Conservation (phyloP, 2,329 filamentous ascomycete species). For the Thelonectria rubi region DNA sequence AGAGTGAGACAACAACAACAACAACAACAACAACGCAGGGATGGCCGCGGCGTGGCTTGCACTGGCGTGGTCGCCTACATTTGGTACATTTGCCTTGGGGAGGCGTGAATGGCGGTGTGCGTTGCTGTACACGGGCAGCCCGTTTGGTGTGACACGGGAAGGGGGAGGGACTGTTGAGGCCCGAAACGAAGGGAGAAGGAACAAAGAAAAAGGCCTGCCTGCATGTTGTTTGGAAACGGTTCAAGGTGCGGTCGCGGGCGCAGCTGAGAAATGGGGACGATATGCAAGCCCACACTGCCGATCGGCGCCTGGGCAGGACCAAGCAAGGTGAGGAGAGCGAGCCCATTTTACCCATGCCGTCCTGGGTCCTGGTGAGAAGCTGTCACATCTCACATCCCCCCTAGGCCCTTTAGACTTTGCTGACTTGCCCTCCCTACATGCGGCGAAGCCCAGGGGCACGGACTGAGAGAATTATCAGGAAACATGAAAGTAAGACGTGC, state of each 20-base stretch:
- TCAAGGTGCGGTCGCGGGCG: background rate
- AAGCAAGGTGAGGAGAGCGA: background rate
- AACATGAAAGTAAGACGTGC: background rate
- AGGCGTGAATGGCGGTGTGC: constrained; percentile 2
- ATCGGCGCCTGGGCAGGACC: too few species aligned
- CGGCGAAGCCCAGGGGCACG: background rate
- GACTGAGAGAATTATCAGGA: background rate
- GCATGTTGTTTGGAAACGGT: background rate
- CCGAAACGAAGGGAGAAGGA: too few species aligned
- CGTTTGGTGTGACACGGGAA: background rate
- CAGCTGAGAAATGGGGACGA: too few species aligned
- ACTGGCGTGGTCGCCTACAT: background rate
- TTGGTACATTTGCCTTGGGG: background rate
- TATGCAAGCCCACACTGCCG: too few species aligned
- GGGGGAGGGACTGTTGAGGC: background rate
- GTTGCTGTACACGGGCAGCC: background rate
- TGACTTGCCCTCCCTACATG: too few species aligned
- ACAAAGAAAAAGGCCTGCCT: too few species aligned
- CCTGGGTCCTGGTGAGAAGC: too few species aligned
- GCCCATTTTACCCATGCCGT: too few species aligned
- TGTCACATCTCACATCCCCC: too few species aligned
- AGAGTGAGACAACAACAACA: background rate
- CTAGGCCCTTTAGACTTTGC: too few species aligned
- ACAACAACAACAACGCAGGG: too few species aligned
- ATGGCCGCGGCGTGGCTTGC: background rate